Evolutionary conservation across 169 alveolate species (phyloP).

Genomic region (Eimeria necatrix): DNA sequence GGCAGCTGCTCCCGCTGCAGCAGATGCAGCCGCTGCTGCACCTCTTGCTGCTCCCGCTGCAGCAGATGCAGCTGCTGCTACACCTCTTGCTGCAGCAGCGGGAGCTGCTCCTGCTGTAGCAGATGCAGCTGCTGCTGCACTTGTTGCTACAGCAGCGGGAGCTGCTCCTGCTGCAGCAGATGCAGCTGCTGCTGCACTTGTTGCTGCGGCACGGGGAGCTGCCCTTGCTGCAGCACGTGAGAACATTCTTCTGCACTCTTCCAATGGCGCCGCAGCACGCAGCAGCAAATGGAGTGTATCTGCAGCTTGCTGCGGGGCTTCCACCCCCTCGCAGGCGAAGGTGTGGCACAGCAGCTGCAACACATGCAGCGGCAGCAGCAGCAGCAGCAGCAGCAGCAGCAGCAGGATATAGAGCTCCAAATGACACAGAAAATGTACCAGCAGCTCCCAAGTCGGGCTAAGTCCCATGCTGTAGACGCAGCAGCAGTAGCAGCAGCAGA

Average conservation of each 20-base stretch:
- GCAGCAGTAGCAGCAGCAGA: constrained; percentile 1
- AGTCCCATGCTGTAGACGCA: not conserved
- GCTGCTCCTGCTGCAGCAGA: not conserved
- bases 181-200: not conserved
- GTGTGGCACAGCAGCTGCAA: constrained; percentile 17
- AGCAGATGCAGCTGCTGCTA: not conserved
- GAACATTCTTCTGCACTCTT: not conserved
- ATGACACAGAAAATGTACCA: not conserved
- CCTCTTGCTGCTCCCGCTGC: not conserved
- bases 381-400: not conserved
- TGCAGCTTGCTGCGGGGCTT: not conserved
- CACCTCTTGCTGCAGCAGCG: not conserved
- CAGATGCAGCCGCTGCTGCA: not conserved
- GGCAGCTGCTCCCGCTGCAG: not conserved
- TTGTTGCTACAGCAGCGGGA: not conserved
- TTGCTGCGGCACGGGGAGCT: not conserved
- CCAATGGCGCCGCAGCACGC: constrained; percentile 1
- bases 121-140: not conserved
- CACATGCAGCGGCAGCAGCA: constrained; percentile 11
- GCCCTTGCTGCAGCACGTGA: not conserved
- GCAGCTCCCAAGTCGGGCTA: not conserved
- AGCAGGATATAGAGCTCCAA: not conserved
- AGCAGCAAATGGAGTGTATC: not conserved
- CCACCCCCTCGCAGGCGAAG: not conserved
- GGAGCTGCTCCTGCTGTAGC: not conserved